Evolutionary conservation across 2,329 filamentous ascomycete genomes (phyloP).

Genomic region (Penicillium verrucosum): DNA sequence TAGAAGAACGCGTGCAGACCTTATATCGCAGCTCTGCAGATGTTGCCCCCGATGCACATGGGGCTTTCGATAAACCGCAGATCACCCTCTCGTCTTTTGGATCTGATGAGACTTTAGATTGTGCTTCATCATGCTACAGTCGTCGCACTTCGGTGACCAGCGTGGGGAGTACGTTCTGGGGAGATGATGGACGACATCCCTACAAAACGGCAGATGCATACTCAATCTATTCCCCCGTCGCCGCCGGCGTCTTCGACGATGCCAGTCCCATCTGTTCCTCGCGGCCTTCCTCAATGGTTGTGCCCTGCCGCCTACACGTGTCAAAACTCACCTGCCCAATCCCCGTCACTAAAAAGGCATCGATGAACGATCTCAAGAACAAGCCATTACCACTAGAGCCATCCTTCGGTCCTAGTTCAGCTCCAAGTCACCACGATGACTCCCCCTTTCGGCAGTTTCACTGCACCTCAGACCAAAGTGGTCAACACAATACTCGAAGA

Average conservation of each 20-base stretch:
- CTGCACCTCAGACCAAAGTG: background rate
- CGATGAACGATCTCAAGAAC: conserved; percentile 32
- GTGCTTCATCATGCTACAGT: conserved; percentile 38
- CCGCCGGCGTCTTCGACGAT: conserved; percentile 37
- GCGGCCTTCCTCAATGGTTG: background rate
- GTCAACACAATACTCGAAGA: background rate
- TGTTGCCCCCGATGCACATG: background rate
- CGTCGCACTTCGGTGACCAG: conserved; percentile 35
- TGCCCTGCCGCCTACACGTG: background rate
- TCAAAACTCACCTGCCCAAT: background rate
- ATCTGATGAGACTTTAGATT: conserved; percentile 27
- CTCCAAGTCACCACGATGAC: conserved; percentile 22
- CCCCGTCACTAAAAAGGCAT: conserved; percentile 17
- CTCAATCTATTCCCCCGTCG: conserved; percentile 25
- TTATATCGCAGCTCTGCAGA: conserved; percentile 13
- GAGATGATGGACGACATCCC: background rate
- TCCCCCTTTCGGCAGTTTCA: background rate
- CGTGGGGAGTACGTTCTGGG: conserved; percentile 27
- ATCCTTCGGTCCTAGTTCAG: conserved; percentile 28
- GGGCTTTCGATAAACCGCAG: background rate
- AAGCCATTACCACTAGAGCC: conserved; percentile 44
- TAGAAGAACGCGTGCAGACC: conserved; percentile 16
- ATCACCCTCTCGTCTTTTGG: conserved; percentile 20
- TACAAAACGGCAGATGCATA: conserved; percentile 24
- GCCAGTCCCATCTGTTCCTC: conserved; percentile 4